Percentiles rank a stretch among this genome's conserved stretches.
Evolutionary conservation across 2,329 filamentous ascomycete genomes (phyloP).

Genomic region (Xylaria sp.): DNA sequence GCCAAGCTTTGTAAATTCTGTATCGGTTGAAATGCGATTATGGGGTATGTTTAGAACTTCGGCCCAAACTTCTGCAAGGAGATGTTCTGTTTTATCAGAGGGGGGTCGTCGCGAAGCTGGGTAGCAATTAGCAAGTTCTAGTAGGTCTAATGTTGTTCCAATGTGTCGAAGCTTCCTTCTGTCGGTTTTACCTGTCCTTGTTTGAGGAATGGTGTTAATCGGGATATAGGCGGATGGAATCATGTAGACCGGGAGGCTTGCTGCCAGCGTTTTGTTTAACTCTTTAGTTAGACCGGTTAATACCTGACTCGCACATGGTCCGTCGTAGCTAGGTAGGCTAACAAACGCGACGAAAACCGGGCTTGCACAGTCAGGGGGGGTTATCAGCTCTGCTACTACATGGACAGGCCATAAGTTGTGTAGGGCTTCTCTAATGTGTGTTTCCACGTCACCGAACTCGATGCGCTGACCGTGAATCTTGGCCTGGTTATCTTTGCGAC

Average conservation of each 20-base stretch:
- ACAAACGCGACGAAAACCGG: slow-evolving; percentile 19
- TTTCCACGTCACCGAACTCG: slow-evolving; percentile 50
- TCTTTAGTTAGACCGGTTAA: too few relatives aligned
- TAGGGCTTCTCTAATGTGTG: slow-evolving; percentile 28
- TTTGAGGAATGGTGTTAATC: slow-evolving; percentile 32
- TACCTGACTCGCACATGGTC: too few relatives aligned
- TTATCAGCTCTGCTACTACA: background rate
- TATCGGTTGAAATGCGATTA: too few relatives aligned
- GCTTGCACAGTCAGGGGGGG: too few relatives aligned
- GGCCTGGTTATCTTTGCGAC: slow-evolving; percentile 49
- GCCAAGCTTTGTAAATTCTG: too few relatives aligned
- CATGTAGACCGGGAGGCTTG: slow-evolving; percentile 38
- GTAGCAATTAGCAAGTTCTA: too few relatives aligned
- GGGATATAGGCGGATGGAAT: slow-evolving; percentile 38
- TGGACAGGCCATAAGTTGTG: background rate
- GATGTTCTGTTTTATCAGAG: too few relatives aligned
- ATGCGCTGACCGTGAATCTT: slow-evolving; percentile 52
- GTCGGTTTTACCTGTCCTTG: slow-evolving; percentile 36
- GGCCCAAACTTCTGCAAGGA: too few relatives aligned
- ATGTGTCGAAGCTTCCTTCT: slow-evolving; percentile 22
- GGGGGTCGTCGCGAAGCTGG: background rate
- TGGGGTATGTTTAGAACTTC: too few relatives aligned
- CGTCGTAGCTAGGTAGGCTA: background rate
- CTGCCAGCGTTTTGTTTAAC: too few relatives aligned
- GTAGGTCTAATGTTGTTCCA: background rate